A percentile compares a stretch with the other conserved stretches of the same genome.
phyloP scores from a whole-genome alignment of 257 asterid genomes.

The Mentha longifolia region DNA sequence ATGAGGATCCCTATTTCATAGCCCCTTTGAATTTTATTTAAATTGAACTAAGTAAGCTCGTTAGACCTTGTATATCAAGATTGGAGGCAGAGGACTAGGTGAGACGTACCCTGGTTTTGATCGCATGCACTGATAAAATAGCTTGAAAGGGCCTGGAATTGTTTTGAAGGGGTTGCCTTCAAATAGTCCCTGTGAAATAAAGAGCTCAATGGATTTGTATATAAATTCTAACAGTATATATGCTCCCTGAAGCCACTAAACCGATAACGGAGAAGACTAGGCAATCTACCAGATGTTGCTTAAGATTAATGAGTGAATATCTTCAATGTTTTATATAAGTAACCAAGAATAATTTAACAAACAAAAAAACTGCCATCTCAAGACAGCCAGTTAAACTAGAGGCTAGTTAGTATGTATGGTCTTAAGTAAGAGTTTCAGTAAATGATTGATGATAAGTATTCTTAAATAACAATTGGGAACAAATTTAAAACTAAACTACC shows the following conservation, averaged over 20 bases:
- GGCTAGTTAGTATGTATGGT: not conserved
- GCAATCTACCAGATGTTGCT: not conserved
- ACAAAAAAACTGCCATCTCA: not conserved
- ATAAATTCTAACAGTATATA: not conserved
- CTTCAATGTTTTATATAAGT: not conserved
- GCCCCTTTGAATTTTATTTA: not conserved
- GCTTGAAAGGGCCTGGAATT: constrained; percentile 95
- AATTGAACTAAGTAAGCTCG: not conserved
- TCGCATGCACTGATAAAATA: constrained; percentile 90
- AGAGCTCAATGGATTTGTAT: constrained; percentile 7
- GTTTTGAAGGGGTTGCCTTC: constrained; percentile 99
- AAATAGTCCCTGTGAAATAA: constrained; percentile 69
- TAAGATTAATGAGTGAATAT: not conserved
- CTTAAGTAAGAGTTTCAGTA: not conserved
- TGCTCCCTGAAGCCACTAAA: not conserved
- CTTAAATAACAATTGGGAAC: too few species aligned
- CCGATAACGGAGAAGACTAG: not conserved
- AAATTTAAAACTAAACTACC: too few species aligned
- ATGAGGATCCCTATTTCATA: not conserved
- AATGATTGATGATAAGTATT: not conserved
- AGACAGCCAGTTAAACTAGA: not conserved
- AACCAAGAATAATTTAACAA: not conserved
- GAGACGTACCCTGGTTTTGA: constrained; percentile 86
- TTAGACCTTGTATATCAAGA: not conserved
- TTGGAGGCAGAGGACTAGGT: not conserved